phyloP scores from a whole-genome alignment of 495 filamentous ascomycete genomes.

The Hypomontagnella monticulosa region DNA sequence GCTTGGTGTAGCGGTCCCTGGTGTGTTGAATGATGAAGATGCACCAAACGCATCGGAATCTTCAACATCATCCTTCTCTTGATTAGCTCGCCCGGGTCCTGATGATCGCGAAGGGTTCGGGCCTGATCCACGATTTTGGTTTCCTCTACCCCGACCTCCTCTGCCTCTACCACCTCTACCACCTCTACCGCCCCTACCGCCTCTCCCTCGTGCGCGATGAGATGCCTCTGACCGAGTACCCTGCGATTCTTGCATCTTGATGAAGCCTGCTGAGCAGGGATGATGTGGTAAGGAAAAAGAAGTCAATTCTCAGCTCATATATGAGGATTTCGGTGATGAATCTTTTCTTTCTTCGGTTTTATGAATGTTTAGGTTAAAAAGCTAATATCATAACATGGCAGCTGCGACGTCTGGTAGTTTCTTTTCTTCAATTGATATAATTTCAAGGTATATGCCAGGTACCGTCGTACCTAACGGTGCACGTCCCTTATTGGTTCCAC shows the following conservation, averaged over 20 bases:
- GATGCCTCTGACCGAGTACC: not conserved
- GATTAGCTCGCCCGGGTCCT: not conserved
- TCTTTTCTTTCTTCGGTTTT: too few species aligned
- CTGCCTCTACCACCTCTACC: conserved; percentile 2
- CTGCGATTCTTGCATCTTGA: conserved; percentile 23
- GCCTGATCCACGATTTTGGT: not conserved
- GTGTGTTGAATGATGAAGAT: conserved; percentile 6
- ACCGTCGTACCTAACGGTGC: too few species aligned
- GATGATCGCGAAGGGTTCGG: not conserved
- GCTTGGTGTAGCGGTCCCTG: not conserved
- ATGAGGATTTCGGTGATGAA: too few species aligned
- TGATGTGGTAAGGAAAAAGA: not conserved
- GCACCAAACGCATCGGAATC: not conserved
- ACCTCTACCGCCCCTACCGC: not conserved
- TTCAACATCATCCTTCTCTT: not conserved
- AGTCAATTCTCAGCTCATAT: not conserved
- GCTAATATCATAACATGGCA: too few species aligned
- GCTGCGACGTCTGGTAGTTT: too few species aligned
- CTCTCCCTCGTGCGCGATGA: conserved; percentile 8
- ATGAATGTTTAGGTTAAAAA: too few species aligned
- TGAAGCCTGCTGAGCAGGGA: not conserved
- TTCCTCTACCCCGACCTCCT: conserved; percentile 1
- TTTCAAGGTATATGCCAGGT: too few species aligned
- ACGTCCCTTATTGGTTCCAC: too few species aligned
- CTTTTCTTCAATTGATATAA: too few species aligned